phyloP scores from a whole-genome alignment of 148 eudicot genomes.

The Linanthus parryae region DNA sequence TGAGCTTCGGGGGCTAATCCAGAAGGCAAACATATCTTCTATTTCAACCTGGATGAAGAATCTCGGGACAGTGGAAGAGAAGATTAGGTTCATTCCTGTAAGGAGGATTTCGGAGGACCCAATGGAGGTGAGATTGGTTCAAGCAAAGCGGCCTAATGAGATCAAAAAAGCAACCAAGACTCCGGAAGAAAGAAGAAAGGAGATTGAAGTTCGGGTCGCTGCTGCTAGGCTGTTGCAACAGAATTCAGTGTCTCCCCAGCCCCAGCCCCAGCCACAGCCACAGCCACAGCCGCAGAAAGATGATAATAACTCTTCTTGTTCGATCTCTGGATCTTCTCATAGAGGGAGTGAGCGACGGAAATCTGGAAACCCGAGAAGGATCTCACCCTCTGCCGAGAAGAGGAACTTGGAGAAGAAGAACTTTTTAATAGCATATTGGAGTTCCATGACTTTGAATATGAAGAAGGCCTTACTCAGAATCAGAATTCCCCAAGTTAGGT shows the following conservation, averaged over 20 bases:
- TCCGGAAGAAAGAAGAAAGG: slow-evolving; percentile 79
- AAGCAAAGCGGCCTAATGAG: slow-evolving; percentile 61
- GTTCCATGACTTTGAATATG: slow-evolving; percentile 54
- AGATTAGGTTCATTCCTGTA: slow-evolving; percentile 54
- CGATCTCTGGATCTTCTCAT: slow-evolving; percentile 22
- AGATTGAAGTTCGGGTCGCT: slow-evolving; percentile 89
- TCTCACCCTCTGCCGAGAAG: slow-evolving; percentile 53
- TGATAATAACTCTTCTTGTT: slow-evolving; percentile 31
- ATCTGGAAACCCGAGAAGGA: slow-evolving; percentile 41
- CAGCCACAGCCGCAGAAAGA: slow-evolving; percentile 18
- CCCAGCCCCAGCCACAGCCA: too few species aligned
- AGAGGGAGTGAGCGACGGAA: slow-evolving; percentile 61
- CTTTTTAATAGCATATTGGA: too few species aligned
- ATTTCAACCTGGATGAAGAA: slow-evolving; percentile 82
- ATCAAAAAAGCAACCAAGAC: slow-evolving; percentile 88
- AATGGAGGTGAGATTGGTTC: slow-evolving; percentile 52
- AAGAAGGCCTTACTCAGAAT: slow-evolving; percentile 56
- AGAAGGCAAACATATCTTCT: slow-evolving; percentile 66
- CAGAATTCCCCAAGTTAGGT: slow-evolving; percentile 49
- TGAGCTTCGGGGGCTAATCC: slow-evolving; percentile 51
- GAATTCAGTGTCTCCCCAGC: slow-evolving; percentile 39
- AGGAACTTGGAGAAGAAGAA: slow-evolving; percentile 64
- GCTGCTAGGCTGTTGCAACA: slow-evolving; percentile 94
- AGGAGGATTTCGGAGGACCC: slow-evolving; percentile 72
- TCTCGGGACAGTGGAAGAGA: slow-evolving; percentile 72